Evolutionary conservation across 345 rosid genomes (phyloP), one percentile per base, ranked within the genome.

Genomic region (Ailanthus altissimus): DNA sequence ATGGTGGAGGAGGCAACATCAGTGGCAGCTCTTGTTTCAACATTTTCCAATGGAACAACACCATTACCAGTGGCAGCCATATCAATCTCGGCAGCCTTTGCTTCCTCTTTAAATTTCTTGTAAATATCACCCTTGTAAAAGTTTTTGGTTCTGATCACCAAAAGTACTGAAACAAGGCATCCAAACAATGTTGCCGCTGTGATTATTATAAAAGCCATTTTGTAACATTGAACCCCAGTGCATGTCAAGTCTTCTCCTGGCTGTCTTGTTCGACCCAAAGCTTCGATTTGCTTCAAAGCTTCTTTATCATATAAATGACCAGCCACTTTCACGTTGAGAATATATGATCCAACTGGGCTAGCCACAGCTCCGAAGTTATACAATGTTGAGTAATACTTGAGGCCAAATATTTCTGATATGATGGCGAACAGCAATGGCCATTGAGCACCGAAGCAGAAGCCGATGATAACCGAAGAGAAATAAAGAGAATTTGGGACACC

Each of bases 381-480:
- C 69, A 83, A 69, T 9, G 86, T 85, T 16, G 86, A 83, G 83
- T 83, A 85, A 75, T 85, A 81, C 75, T 85, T 85, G 68, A 85
- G 86, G 15, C 88, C 86, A 54, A 85, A 85, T 18, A 85, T 58
- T 46, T 85, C 84, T 6, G 88, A 83, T 62, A 83, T 81, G 61
- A 85, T 85, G 1, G 88, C 88, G 14, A 75, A 83, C 18, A 85
- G 9, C 8, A 85, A 70, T 1, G 88, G 88, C 86, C 82, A 79
- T 63, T 81, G 86, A 4, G 86, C 88, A n/a, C 88, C 86, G 6
- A 85, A 78, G 75, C 86, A 83, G 81, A 85, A 85, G 38, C 88
- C 86, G 43, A 75, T 78, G 18, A 85, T 65, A 20, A 83, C 69
- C 0, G 88, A 85, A 25, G 86, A 54, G 40, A 77, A 21, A 73